These are phyloP conservation scores for Neoboletus magnificus DNA, from an alignment of 768 basidiomycete genomes.

Conservation along the genomic window DNA sequence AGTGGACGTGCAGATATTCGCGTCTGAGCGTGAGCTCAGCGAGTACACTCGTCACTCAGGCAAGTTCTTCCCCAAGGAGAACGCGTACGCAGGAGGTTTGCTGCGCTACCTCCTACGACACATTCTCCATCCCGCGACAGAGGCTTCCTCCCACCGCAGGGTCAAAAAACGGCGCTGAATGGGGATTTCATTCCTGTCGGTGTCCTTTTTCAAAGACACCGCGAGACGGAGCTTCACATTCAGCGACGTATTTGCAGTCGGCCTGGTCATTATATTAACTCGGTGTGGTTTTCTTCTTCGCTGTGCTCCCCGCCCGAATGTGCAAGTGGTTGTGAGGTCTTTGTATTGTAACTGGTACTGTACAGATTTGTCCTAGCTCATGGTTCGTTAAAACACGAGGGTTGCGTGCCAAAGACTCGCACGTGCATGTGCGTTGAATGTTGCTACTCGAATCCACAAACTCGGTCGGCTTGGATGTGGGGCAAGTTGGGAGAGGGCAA, in stretches of 20 bases:
- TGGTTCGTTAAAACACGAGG: no score
- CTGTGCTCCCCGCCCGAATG: background rate
- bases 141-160: background rate
- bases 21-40: constrained; percentile 6
- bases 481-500: background rate
- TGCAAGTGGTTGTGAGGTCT: background rate
- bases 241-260: background rate
- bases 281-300: no score
- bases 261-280: background rate
- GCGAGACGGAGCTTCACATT: constrained; percentile 1
- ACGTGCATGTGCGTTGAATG: background rate
- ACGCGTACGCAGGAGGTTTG: constrained; percentile 15
- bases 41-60: constrained; percentile 13
- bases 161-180: constrained; percentile 5
- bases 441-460: background rate
- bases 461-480: no score
- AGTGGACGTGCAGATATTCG: background rate
- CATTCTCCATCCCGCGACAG: constrained; percentile 1
- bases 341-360: background rate
- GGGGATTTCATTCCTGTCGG: constrained; percentile 8
- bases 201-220: background rate
- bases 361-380: background rate
- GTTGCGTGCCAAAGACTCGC: background rate
- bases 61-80: constrained; percentile 16
- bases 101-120: constrained; percentile 14